A percentile compares a stretch with the other conserved stretches of the same genome.
Conservation (phyloP, 1,139 yeast species). For the Pichia inconspicua region DNA sequence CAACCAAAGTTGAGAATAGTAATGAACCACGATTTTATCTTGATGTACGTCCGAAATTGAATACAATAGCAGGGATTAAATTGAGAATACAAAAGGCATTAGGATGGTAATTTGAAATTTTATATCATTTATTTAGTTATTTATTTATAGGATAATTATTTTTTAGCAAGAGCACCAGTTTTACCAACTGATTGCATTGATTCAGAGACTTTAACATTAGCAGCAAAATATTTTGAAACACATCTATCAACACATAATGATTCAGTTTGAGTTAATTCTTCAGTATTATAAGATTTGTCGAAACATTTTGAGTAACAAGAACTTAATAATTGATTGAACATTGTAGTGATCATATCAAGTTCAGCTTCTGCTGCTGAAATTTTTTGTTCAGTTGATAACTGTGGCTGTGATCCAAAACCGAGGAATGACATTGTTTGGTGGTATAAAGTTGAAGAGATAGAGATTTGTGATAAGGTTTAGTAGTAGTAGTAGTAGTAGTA, state of each 20-base stretch:
- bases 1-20: conserved; percentile 34
- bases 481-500: too few relatives aligned
- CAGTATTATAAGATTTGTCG: conserved; percentile 54
- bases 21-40: conserved; percentile 58
- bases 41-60: conserved; percentile 88
- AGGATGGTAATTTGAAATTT: conserved; percentile 34
- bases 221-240: conserved; percentile 92
- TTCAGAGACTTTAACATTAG: conserved; percentile 94
- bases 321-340: conserved; percentile 81
- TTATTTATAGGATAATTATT: conserved; percentile 2
- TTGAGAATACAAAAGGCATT: conserved; percentile 55
- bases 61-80: conserved; percentile 70
- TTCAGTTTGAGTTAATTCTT: conserved; percentile 78
- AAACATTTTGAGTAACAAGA: conserved; percentile 92
- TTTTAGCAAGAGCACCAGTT: conserved; percentile 25
- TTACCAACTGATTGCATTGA: conserved; percentile 31
- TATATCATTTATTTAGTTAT: not conserved
- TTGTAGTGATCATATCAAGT: conserved; percentile 91
- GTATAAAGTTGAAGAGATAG: not conserved
- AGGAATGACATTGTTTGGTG: conserved; percentile 52
- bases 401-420: conserved; percentile 71
- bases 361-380: conserved; percentile 82
- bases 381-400: conserved; percentile 65
- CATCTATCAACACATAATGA: conserved; percentile 93
- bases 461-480: not conserved